Evolutionary conservation across 1,139 yeast species (phyloP), one percentile per base, ranked within the genome.

Genomic region (Debaryomyces psychrophilus): DNA sequence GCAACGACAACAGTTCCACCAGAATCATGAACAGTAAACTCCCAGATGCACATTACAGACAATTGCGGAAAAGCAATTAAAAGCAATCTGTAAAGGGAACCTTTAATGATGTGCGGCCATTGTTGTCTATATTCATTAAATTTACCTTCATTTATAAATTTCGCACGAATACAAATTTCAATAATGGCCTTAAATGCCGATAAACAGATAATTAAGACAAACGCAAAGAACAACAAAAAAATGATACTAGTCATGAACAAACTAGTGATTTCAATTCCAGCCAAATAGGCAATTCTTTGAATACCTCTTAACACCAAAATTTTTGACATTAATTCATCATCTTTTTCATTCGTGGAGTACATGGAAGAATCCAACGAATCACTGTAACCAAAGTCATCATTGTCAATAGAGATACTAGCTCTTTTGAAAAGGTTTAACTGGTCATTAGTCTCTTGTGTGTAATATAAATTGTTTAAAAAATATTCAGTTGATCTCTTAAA

Each of bases 301-400:
- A 95, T 85, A 54, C 99, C 99, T 63, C 96, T 81, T 46, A 93
- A 71, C 31, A 92, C 85, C 60, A 92, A 75, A 43, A 90, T 87
- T 60, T 85, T 86, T 11, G 87, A 73, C 0, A 82, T 61, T 41
- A 79, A 59, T 48, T 74, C 64, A 4, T 76, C 63, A 50, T 82
- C 80, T 53, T 81, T 79, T 65, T 90, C 96, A 63, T 87, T 70
- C 3, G 90, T 83, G 27, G 96, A 85, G 61, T 88, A 87, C 41
- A 86, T 62, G 4, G 69, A 57, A 1, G 78, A 59, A 61, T 87
- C 75, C 46, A 82, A 68, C 28, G 64, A 62, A 54, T 80, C 83
- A 48, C 77, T 64, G 50, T 76, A 75, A 46, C 79, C 77, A 52
- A 76, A 74, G 44, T 71, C 69, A 47, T 71, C 74, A 4, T 67